Evolutionary conservation across 140 eudicot species (phyloP), one percentile per base, ranked within the genome.

Genomic region (Ambrosia hybrid): DNA sequence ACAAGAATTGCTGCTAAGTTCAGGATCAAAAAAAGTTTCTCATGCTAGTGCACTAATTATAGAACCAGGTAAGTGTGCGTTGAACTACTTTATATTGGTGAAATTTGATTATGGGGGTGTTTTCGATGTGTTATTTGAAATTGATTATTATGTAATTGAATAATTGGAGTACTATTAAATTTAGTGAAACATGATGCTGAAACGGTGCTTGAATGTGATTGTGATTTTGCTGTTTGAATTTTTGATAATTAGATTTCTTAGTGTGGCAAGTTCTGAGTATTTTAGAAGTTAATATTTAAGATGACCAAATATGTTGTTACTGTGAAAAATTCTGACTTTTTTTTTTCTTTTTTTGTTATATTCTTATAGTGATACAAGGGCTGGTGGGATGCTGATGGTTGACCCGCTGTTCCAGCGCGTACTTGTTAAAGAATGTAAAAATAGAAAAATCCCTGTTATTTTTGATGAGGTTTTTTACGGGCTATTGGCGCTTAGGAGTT

Each of bases 381-480:
- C 99, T 57, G 97, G 99, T 59, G 99, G 99, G 71, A 90, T 94
- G 99, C 85, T 75, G 73, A 87, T 94, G 97, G 83, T 90, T 73
- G 99, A 94, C 81, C 99, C 99, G 13, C 85, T 94, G 14, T 94
- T 90, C 73, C 97, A 94, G 71, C 87, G 99, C 14, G 12, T 81
- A 55, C 96, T 94, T 74, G 99, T 90, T 33, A 83, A 48, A 72
- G 91, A 94, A 81, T 94, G 99, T 81, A 76, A 65, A 74, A 70
- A 30, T 49, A 85, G 82, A 30, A 90, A 84, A 70, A 86, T 94
- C 83, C 96, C 99, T 0, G 97, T 94, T 45, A 94, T 94, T 43
- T 94, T 94, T 80, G 99, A 94, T 84, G 97, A 94, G 71, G 97
- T 94, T 71, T 82, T 94, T 77, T n/a, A 94, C 99, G 0, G 96